Conservation (phyloP, 345 rosid genomes). For the Cochlearia excelsa region DNA sequence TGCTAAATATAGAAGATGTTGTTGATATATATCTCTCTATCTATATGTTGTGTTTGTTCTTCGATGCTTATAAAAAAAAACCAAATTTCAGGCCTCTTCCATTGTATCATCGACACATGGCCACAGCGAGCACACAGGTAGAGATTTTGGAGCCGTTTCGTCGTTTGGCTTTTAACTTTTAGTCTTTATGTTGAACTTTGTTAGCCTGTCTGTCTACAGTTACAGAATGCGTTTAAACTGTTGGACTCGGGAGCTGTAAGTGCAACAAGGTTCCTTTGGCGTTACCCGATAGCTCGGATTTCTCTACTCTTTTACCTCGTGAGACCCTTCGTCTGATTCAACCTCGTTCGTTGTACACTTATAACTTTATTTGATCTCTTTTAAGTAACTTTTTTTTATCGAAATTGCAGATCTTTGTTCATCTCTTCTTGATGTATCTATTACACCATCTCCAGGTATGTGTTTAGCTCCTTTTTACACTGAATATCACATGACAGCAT, state of each 20-base stretch:
- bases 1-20: neutral
- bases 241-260: slow-evolving; percentile 94
- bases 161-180: neutral
- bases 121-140: slow-evolving; percentile 79
- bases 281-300: slow-evolving; percentile 87
- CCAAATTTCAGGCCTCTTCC: slow-evolving; percentile 77
- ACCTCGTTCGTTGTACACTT: too few species aligned
- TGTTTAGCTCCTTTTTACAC: neutral
- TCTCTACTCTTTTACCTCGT: slow-evolving; percentile 82
- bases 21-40: slow-evolving; percentile 42
- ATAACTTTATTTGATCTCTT: too few species aligned
- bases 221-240: slow-evolving; percentile 87
- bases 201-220: slow-evolving; percentile 44
- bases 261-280: slow-evolving; percentile 96
- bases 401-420: slow-evolving; percentile 79
- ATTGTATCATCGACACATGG: slow-evolving; percentile 62
- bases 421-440: slow-evolving; percentile 95
- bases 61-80: neutral
- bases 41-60: slow-evolving; percentile 48
- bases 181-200: slow-evolving; percentile 9
- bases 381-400: too few species aligned
- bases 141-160: slow-evolving; percentile 2
- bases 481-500: neutral
- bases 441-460: slow-evolving; percentile 94
- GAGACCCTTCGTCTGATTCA: slow-evolving; percentile 11